Evolutionary conservation across 805 yeast genomes (phyloP).

Genomic region (Komagataella populi): DNA sequence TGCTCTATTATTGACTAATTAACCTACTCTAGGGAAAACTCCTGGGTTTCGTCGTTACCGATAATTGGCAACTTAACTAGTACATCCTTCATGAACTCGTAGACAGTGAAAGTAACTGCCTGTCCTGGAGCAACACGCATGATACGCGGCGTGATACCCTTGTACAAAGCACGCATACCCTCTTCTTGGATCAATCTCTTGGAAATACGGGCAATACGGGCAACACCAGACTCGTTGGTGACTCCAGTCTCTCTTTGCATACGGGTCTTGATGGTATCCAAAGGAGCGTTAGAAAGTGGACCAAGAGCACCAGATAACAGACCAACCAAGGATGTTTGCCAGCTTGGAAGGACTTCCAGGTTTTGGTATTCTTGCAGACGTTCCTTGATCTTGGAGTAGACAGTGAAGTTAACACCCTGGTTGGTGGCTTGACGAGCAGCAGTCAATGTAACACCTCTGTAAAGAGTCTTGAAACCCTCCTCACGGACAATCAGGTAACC

Average conservation of each 20-base stretch:
- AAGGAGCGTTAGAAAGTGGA: constrained; percentile 93
- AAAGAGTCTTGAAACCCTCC: constrained; percentile 81
- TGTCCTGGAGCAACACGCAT: constrained; percentile 99
- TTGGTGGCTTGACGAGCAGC: constrained; percentile 97
- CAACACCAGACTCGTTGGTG: constrained; percentile 50
- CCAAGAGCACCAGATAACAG: constrained; percentile 93
- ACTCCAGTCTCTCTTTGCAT: constrained; percentile 80
- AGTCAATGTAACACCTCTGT: constrained; percentile 90
- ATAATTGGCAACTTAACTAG: constrained; percentile 29
- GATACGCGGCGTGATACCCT: constrained; percentile 96
- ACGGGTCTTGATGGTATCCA: constrained; percentile 94
- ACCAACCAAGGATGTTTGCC: constrained; percentile 91
- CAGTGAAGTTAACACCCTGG: constrained; percentile 97
- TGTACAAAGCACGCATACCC: constrained; percentile 80
- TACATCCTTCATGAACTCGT: constrained; percentile 69
- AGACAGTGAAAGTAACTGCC: constrained; percentile 95
- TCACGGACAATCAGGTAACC: constrained; percentile 71
- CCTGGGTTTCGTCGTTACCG: constrained; percentile 7
- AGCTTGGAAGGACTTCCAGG: constrained; percentile 57
- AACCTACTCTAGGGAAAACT: neutral
- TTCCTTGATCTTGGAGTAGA: constrained; percentile 75
- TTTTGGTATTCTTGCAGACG: constrained; percentile 49
- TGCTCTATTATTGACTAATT: neutral
- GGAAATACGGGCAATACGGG: constrained; percentile 72
- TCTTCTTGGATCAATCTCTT: constrained; percentile 73